phyloP scores from a whole-genome alignment of 768 basidiomycete species.

The Leccinum variicolor region DNA sequence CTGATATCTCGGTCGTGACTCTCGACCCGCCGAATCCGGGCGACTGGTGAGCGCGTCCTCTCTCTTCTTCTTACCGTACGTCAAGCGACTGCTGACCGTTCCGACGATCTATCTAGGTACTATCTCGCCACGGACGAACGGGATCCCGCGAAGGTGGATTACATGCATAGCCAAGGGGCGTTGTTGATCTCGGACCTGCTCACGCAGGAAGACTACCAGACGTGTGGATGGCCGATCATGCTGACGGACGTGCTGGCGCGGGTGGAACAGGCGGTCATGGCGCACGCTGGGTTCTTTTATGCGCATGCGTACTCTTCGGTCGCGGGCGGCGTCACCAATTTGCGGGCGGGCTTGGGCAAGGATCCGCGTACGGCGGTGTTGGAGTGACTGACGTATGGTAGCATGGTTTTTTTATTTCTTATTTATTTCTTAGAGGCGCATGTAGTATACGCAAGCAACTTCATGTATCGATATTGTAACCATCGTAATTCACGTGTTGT shows the following conservation, averaged over 20 bases:
- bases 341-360: conserved; percentile 38
- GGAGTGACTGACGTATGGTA: conserved; percentile 20
- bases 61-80: not conserved
- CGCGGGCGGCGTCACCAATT: conserved; percentile 39
- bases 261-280: conserved; percentile 39
- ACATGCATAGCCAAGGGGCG: conserved; percentile 35
- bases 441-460: not conserved
- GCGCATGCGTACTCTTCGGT: conserved; percentile 39
- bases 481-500: not conserved
- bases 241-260: conserved; percentile 42
- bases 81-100: not conserved
- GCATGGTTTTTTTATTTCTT: not conserved
- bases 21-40: conserved; percentile 23
- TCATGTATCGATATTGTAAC: not conserved
- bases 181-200: conserved; percentile 41
- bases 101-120: conserved; percentile 17
- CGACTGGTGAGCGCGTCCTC: conserved; percentile 17
- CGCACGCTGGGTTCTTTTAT: conserved; percentile 39
- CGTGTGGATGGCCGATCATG: conserved; percentile 41
- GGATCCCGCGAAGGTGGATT: conserved; percentile 27
- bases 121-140: conserved; percentile 45
- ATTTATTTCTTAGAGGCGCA: not conserved
- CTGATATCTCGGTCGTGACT: conserved; percentile 19
- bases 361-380: conserved; percentile 40
- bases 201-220: conserved; percentile 33